Conservation (phyloP, 768 basidiomycete species). For the Calocybe cyanea region DNA sequence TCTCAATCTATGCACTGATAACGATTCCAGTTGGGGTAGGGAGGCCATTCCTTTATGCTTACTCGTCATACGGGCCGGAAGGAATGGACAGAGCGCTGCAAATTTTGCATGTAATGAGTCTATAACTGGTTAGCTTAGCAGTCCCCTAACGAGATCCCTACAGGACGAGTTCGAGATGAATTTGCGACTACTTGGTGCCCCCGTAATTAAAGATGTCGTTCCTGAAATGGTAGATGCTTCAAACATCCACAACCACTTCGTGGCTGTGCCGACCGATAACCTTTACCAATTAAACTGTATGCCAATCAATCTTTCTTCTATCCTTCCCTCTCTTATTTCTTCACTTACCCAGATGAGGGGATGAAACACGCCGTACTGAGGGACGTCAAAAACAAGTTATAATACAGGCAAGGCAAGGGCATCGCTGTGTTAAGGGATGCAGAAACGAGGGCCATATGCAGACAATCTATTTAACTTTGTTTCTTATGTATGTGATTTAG, state of each 20-base stretch:
- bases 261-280: constrained; percentile 65
- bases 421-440: too few species aligned
- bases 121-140: background rate
- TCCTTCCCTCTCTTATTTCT: background rate
- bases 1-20: too few species aligned
- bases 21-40: constrained; percentile 69
- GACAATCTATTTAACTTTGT: background rate
- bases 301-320: constrained; percentile 26
- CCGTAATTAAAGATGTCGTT: constrained; percentile 70
- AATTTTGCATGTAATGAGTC: constrained; percentile 59
- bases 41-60: constrained; percentile 85
- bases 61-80: constrained; percentile 83
- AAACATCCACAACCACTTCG: constrained; percentile 62
- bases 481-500: background rate
- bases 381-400: constrained; percentile 14
- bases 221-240: constrained; percentile 89
- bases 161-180: constrained; percentile 99
- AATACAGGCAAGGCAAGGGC: too few species aligned
- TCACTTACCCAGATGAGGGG: constrained; percentile 27
- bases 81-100: constrained; percentile 83
- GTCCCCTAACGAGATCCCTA: background rate
- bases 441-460: too few species aligned
- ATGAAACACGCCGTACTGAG: constrained; percentile 30
- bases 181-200: constrained; percentile 87
- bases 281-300: constrained; percentile 81